Conservation (phyloP, 768 basidiomycete species). For the Dentipellis sp. region DNA sequence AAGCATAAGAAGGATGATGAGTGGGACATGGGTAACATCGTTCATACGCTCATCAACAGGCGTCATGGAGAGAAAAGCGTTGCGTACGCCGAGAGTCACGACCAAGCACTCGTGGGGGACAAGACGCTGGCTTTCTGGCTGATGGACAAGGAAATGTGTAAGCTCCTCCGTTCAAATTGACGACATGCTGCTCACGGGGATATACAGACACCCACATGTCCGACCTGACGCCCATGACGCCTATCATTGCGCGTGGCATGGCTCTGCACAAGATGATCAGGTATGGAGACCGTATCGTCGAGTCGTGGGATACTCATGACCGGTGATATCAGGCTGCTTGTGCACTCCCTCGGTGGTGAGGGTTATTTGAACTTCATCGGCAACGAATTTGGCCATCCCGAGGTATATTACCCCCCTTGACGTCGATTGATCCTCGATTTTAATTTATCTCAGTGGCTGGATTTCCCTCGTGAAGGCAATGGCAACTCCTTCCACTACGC, state of each 20-base stretch:
- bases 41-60: slow-evolving; percentile 84
- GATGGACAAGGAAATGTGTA: slow-evolving; percentile 99
- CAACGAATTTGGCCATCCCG: slow-evolving; percentile 98
- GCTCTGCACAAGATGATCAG: slow-evolving; percentile 97
- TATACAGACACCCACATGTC: slow-evolving; percentile 89
- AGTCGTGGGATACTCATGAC: slow-evolving; percentile 1
- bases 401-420: slow-evolving; percentile 38
- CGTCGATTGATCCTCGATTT: background rate
- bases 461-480: slow-evolving; percentile 96
- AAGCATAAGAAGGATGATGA: slow-evolving; percentile 83
- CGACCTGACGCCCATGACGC: slow-evolving; percentile 72
- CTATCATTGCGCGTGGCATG: slow-evolving; percentile 79
- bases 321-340: slow-evolving; percentile 52
- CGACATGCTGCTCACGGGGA: background rate
- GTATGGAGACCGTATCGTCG: slow-evolving; percentile 29
- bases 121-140: slow-evolving; percentile 99
- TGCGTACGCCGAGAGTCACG: slow-evolving; percentile 92
- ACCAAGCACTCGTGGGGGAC: slow-evolving; percentile 97
- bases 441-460: slow-evolving; percentile 71
- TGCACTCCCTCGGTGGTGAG: slow-evolving; percentile 91
- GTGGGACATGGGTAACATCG: slow-evolving; percentile 85
- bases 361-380: slow-evolving; percentile 98
- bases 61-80: slow-evolving; percentile 86
- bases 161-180: slow-evolving; percentile 18
- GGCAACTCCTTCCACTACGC: slow-evolving; percentile 95